Percentiles rank a stretch among this genome's conserved stretches.
Conservation (phyloP, 805 yeast species). For the Peterozyma toletana region DNA sequence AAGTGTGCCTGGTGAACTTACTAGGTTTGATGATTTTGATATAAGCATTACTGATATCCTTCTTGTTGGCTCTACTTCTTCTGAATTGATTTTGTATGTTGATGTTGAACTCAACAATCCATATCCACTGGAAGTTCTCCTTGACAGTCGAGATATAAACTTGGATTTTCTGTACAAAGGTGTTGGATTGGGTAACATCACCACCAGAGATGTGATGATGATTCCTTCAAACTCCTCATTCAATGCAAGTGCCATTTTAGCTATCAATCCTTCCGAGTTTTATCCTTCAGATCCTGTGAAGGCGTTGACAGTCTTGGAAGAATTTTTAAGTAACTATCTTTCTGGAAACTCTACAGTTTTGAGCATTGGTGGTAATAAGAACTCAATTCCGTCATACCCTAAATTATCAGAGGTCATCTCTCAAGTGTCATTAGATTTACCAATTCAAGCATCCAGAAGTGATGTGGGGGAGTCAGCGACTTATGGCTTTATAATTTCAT, state of each 20-base stretch:
- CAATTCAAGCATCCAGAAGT: conserved; percentile 11
- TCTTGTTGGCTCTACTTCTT: conserved; percentile 21
- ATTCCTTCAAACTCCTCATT: conserved; percentile 14
- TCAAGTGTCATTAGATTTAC: conserved; percentile 19
- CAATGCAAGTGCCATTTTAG: conserved; percentile 15
- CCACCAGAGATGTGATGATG: conserved; percentile 14
- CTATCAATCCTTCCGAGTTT: conserved; percentile 11
- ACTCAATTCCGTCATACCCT: conserved; percentile 16
- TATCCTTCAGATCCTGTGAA: conserved; percentile 11
- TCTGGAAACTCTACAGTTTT: conserved; percentile 29
- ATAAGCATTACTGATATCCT: conserved; percentile 11
- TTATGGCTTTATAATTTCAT: conserved; percentile 36
- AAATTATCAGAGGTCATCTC: conserved; percentile 18
- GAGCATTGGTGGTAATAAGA: conserved; percentile 19
- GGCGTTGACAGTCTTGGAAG: conserved; percentile 19
- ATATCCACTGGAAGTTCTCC: conserved; percentile 12
- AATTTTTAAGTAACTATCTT: conserved; percentile 27
- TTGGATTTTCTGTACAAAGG: conserved; percentile 24
- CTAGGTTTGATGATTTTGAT: conserved; percentile 2
- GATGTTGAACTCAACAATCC: conserved; percentile 28
- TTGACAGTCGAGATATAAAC: conserved; percentile 18
- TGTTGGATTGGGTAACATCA: conserved; percentile 24
- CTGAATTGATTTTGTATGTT: conserved; percentile 19
- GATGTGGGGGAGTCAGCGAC: conserved; percentile 6
- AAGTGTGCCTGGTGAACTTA: not conserved